Base-by-base conservation (phyloP, 2,329 filamentous ascomycete genomes). In the Arachnomyces sp. region DNA sequence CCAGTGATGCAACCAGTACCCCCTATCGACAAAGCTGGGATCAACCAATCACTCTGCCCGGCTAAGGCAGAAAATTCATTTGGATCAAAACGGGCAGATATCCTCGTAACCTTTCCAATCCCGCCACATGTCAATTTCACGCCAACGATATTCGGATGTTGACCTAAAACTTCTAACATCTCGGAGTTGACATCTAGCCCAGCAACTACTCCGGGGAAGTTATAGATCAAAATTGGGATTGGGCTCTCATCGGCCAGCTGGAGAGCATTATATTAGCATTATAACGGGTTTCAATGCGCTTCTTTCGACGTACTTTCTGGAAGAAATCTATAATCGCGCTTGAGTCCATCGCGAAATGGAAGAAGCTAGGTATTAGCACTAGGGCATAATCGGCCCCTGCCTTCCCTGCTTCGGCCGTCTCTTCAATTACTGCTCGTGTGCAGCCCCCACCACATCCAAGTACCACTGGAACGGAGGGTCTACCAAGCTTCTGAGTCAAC, bases 351-450 rank as follows among this genome's bases (percentile, higher is more conserved):
- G 84, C 67, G n/a, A 74, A 60, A 34, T 77, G 74, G 63, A 85
- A 87, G 64, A 85, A 87, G 28, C 75, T 76, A 4, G 83, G 83
- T 12, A 83, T 81, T 33, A 89, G 70, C 11, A 87, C 74, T 36
- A 89, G 70, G 7, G 81, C 82, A 54, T 81, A 84, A 61, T 86
- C 79, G 45, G 80, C 83, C 40, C 83, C 84, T 37, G 76, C 72
- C 33, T 73, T 66, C 52, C 74, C 73, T 7, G 81, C 83, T 49
- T 84, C 77, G 39, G 68, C 61, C 59, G 80, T 85, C 41, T 80
- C 70, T 46, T 77, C 69, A 59, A 71, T 63, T 7, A 66, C 61
- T 32, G 65, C 60, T 31, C 58, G 56, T 3, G 67, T 71, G 44
- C 50, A 57, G 16, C 57, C 53, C 35, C 60, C 55, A 47, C 61